Evolutionary conservation across 176 grass and related monocot genomes (phyloP), one percentile per base, ranked within the genome.

Genomic region (Aegilops bicornis): DNA sequence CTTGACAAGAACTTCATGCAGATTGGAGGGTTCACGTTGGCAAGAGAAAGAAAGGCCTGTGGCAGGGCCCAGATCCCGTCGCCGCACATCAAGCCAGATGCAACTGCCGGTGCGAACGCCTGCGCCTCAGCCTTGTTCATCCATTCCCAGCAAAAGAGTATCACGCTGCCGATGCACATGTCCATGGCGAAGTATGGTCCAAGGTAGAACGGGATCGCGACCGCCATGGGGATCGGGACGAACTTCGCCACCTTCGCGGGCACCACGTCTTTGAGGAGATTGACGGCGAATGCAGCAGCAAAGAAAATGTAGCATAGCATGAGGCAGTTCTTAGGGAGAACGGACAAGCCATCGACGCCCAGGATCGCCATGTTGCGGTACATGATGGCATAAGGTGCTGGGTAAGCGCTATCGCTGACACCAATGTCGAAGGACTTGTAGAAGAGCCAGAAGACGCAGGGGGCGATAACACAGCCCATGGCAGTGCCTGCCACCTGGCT

Each of bases 1-100:
- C 91, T 85, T 4, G 91, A 93, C 23, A 93, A 37, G 35, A 93
- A 93, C 88, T 93, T 93, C 88, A 93, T 93, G 88, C 91, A 93
- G 33, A 93, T 88, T 0, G 91, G 91, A 60, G 91, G 85, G 1
- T 88, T 78, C 73, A 93, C 85, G 60, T 83, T 90, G 40, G 78
- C 82, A 63, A 93, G 91, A 52, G 91, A 69, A 23, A 93, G 88
- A 47, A 93, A 0, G 27, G 91, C 82, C 65, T 93, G 79, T 2
- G 91, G 91, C 16, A 93, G 79, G 20, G 88, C 62, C 91, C 91
- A 93, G 14, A 93, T 77, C 13, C 88, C 88, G 2, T 93, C 88
- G 5, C 91, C 91, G 3, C 91, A 93, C 76, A 90, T 93, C 10
- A 90, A 61, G 33, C 91, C 91, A 0, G 91, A 93, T 0, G 86